phyloP scores from a whole-genome alignment of 768 basidiomycete species.

The Jaapia argillacea region DNA sequence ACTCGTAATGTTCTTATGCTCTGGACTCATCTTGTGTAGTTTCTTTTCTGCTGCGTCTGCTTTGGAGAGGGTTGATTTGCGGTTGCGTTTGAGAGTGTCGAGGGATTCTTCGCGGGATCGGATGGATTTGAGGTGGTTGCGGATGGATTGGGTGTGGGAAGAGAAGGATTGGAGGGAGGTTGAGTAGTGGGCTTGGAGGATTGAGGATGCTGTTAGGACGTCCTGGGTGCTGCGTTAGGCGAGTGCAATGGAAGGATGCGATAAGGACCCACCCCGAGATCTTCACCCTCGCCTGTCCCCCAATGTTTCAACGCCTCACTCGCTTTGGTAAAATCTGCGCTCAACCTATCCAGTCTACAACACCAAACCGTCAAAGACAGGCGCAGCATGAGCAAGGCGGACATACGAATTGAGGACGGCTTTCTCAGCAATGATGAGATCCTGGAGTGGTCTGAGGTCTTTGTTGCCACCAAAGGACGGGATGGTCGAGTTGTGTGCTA shows the following conservation, averaged over 20 bases:
- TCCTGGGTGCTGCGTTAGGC: constrained; percentile 36
- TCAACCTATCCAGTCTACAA: constrained; percentile 53
- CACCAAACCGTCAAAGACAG: background rate
- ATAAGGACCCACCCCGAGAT: constrained; percentile 50
- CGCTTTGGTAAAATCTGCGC: constrained; percentile 54
- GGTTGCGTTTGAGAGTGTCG: constrained; percentile 63
- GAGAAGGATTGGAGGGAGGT: constrained; percentile 62
- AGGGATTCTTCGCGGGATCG: constrained; percentile 78
- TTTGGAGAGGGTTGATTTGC: constrained; percentile 53
- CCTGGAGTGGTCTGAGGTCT: constrained; percentile 75
- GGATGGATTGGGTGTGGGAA: constrained; percentile 55
- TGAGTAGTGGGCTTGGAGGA: constrained; percentile 57
- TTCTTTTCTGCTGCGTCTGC: constrained; percentile 85
- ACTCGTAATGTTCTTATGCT: constrained; percentile 70
- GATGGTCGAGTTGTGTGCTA: constrained; percentile 84
- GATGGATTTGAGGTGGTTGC: constrained; percentile 69
- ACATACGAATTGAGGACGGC: constrained; percentile 64
- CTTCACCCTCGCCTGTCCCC: constrained; percentile 77
- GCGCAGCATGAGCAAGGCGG: background rate
- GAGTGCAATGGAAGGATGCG: background rate
- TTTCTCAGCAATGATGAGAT: constrained; percentile 87
- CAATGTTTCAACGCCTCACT: constrained; percentile 63
- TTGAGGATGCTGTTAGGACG: constrained; percentile 59
- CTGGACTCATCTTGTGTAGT: constrained; percentile 79
- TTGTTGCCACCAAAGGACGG: constrained; percentile 58